phyloP scores from a whole-genome alignment of 371 early-diverging fungal genomes.

The Actinomucor elegans region DNA sequence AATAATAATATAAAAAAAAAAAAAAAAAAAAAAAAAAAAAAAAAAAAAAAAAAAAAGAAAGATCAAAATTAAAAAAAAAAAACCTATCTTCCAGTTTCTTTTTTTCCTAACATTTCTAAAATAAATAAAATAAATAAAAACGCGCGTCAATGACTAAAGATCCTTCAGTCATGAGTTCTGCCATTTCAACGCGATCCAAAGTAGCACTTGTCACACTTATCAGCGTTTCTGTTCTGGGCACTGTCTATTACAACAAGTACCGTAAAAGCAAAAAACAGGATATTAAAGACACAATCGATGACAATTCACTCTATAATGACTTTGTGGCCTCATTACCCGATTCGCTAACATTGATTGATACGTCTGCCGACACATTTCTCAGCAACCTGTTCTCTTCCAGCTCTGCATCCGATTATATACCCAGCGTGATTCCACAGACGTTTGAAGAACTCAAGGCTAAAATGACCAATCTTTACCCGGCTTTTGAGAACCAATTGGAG shows the following conservation, averaged over 20 bases:
- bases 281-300: neutral
- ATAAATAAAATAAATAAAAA: too few relatives aligned
- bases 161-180: too few relatives aligned
- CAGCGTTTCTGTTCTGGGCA: slow-evolving; percentile 13
- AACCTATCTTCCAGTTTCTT: too few relatives aligned
- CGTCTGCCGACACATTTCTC: slow-evolving; percentile 4
- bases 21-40: too few relatives aligned
- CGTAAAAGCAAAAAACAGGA: neutral
- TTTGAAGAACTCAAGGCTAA: slow-evolving; percentile 24
- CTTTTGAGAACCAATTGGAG: slow-evolving; percentile 27
- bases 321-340: slow-evolving; percentile 15
- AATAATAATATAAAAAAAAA: too few relatives aligned
- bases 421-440: slow-evolving; percentile 12
- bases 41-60: too few relatives aligned
- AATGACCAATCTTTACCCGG: slow-evolving; percentile 22
- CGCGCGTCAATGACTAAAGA: too few relatives aligned
- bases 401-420: neutral
- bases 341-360: neutral
- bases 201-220: slow-evolving; percentile 15
- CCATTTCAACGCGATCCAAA: slow-evolving; percentile 9
- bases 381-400: slow-evolving; percentile 6
- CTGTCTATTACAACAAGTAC: slow-evolving; percentile 7
- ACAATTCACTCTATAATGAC: slow-evolving; percentile 11
- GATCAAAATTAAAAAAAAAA: too few relatives aligned
- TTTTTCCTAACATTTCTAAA: too few relatives aligned